phyloP scores from a whole-genome alignment of 148 eudicot genomes.

The Rhododendron williamsianum region DNA sequence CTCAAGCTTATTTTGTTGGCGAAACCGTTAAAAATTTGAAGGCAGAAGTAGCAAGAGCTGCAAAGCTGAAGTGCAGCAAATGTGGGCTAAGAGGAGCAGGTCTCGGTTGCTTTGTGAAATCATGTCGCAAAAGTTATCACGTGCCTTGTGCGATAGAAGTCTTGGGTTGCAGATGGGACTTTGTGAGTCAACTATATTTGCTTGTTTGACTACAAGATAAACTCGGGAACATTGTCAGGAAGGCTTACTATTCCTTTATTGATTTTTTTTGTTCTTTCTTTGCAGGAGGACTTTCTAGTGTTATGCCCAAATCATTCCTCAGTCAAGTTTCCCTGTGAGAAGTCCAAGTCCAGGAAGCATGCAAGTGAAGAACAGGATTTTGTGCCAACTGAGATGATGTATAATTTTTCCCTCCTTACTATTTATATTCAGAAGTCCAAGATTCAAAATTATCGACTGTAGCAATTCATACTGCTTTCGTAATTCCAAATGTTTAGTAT shows the following conservation, averaged over 20 bases:
- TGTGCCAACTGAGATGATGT: conserved; percentile 42
- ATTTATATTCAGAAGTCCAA: neutral
- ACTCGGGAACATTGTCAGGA: neutral
- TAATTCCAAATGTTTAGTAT: neutral
- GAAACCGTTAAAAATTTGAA: conserved; percentile 62
- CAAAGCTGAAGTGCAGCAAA: conserved; percentile 71
- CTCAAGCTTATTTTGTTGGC: conserved; percentile 60
- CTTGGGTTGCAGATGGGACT: conserved; percentile 78
- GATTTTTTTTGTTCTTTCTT: conserved; percentile 12
- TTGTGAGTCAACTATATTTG: conserved; percentile 32
- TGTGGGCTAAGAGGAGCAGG: conserved; percentile 91
- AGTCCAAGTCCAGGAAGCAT: conserved; percentile 34
- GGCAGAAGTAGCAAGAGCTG: conserved; percentile 69
- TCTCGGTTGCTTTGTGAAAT: conserved; percentile 74
- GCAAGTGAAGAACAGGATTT: conserved; percentile 17
- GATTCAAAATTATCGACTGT: neutral
- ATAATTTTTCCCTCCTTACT: neutral
- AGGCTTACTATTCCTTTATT: neutral
- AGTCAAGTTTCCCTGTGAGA: conserved; percentile 71
- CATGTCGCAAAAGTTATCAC: conserved; percentile 78
- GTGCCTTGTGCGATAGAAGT: conserved; percentile 67
- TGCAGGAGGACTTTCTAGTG: conserved; percentile 61
- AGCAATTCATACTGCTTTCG: neutral
- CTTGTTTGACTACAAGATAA: neutral
- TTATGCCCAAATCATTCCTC: conserved; percentile 66